Evolutionary conservation across 345 rosid species (phyloP).

Genomic region (Combretum micranthum): DNA sequence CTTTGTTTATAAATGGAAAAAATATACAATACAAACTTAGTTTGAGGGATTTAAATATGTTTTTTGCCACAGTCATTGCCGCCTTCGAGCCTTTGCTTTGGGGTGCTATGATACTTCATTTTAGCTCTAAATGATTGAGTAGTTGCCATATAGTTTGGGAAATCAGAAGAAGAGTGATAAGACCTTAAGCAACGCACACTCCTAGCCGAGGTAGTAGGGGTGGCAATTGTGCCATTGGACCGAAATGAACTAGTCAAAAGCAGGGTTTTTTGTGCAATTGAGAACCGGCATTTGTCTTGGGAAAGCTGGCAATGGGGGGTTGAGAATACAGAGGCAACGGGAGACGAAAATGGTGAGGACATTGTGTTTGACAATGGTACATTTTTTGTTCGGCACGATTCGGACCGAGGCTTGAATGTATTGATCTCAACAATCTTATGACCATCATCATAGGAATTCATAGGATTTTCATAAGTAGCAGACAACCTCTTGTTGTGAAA

Average conservation of each 20-base stretch:
- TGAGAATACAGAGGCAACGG: conserved; percentile 21
- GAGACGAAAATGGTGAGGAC: conserved; percentile 30
- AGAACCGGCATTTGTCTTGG: conserved; percentile 29
- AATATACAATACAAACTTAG: too few species aligned
- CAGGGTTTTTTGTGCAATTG: conserved; percentile 69
- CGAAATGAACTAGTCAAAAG: conserved; percentile 24
- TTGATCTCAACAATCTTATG: conserved; percentile 59
- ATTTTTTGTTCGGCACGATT: conserved; percentile 31
- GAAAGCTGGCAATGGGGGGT: conserved; percentile 17
- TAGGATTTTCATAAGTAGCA: conserved; percentile 12
- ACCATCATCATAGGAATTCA: conserved; percentile 31
- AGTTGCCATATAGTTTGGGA: conserved; percentile 71
- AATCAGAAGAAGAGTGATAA: conserved; percentile 30
- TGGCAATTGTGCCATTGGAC: conserved; percentile 12
- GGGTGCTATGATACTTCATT: conserved; percentile 68
- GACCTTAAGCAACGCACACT: conserved; percentile 36
- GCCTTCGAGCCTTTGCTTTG: conserved; percentile 70
- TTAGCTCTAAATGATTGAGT: conserved; percentile 79
- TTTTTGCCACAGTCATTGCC: too few species aligned
- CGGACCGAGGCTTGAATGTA: conserved; percentile 40
- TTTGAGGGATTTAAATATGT: too few species aligned
- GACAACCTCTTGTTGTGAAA: conserved; percentile 35
- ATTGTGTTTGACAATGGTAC: conserved; percentile 28
- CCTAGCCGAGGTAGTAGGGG: conserved; percentile 36
- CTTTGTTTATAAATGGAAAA: too few species aligned